Evolutionary conservation across 495 filamentous ascomycete species (phyloP), one percentile per base, ranked within the genome.

Genomic region (Neurospora terricola): DNA sequence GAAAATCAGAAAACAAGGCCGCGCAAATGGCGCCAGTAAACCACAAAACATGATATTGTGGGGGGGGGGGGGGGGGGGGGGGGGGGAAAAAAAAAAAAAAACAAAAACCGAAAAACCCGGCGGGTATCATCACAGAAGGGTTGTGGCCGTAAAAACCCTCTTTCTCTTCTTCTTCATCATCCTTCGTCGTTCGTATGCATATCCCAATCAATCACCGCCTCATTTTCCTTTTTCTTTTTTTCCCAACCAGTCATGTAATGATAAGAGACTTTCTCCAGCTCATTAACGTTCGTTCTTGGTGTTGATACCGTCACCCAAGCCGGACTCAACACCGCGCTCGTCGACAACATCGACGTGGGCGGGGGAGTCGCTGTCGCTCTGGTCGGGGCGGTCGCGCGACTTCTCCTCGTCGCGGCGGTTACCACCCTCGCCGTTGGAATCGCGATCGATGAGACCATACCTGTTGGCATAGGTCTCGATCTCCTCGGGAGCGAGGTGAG

Each of bases 401-500:
- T 76, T 68, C 71, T 76, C 73, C 42, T 72, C 70, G 43, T 68
- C 72, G n/a, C 43, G 59, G 2, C 62, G 18, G 16, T 37, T 72
- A 16, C 70, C 21, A 8, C 70, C 70, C 16, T 43, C 72, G 38
- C 69, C 39, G 21, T 21, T 72, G 4, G 68, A 40, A 1, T 59
- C 27, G 18, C 14, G 14, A 18, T 72, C 76, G 16, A 85, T 78
- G 16, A 90, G 87, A 9, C 90, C 90, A 76, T 92, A 92, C 76
- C 86, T 83, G 40, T 85, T 76, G 12, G 88, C 89, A 76, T 90
- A 88, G 70, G 80, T 78, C 80, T 93, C 90, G 34, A 93, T 84
- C 78, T 92, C 88, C 36, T 87, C 84, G 3, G 88, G 86, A 21
- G 83, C 81, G 27, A 95, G 84, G 68, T 87, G 84, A 5, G 92